A percentile compares a stretch with the other conserved stretches of the same genome.
Conservation (phyloP, 2,329 filamentous ascomycete genomes). For the Clarireedia sp. region DNA sequence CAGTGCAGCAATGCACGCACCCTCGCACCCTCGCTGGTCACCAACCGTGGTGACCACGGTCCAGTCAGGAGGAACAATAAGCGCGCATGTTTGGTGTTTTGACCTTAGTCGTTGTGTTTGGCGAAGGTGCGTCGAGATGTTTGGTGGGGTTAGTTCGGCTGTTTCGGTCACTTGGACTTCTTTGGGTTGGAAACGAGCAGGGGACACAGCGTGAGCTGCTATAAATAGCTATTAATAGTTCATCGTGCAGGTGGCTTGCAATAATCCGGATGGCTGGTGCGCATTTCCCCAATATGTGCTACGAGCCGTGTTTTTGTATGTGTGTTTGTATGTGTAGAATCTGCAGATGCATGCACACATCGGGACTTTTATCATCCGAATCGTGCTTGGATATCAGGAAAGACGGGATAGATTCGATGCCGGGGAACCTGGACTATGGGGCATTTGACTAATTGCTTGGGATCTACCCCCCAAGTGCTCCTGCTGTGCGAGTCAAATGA, state of each 20-base stretch:
- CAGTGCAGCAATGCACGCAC: too few species aligned
- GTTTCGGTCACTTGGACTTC: background rate
- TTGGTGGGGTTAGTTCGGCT: background rate
- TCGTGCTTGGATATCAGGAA: too few species aligned
- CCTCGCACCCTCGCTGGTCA: background rate
- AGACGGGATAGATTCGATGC: too few species aligned
- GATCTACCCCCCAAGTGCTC: too few species aligned
- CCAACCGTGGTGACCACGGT: background rate
- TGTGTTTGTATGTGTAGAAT: too few species aligned
- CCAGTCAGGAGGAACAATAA: background rate
- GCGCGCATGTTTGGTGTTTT: background rate
- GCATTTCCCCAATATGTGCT: slow-evolving; percentile 6
- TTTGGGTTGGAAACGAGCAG: background rate
- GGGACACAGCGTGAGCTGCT: background rate
- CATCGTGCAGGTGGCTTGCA: background rate
- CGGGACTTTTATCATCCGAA: too few species aligned
- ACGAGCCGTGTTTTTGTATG: background rate
- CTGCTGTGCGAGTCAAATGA: too few species aligned
- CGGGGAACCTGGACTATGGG: too few species aligned
- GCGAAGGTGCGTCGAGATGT: background rate
- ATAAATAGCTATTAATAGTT: background rate
- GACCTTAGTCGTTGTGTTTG: too few species aligned
- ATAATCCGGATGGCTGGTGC: background rate
- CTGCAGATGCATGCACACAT: too few species aligned
- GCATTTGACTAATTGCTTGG: too few species aligned